A percentile compares a stretch with the other conserved stretches of the same genome.
Conservation (phyloP, 345 rosid species). For the Eucalyptus regnans region DNA sequence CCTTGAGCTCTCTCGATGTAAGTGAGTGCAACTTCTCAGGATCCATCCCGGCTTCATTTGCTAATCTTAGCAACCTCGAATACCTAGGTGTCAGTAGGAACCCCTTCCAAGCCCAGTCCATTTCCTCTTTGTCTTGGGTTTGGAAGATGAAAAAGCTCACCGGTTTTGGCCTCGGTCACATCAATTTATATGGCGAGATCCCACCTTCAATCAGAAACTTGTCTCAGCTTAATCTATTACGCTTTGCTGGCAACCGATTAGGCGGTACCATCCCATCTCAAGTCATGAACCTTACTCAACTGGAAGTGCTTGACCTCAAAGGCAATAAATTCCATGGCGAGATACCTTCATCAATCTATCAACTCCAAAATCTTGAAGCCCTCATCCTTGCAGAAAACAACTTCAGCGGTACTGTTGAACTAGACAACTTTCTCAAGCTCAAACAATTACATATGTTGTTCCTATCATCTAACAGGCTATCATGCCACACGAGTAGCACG, state of each 20-base stretch:
- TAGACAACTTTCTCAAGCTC: background rate
- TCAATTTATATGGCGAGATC: background rate
- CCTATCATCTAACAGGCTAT: background rate
- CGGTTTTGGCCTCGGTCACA: rapidly evolving
- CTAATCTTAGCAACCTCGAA: background rate
- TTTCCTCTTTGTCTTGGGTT: background rate
- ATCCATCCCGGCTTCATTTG: background rate
- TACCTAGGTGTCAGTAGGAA: rapidly evolving
- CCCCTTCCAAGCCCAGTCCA: background rate
- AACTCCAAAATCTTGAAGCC: rapidly evolving
- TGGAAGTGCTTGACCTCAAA: rapidly evolving
- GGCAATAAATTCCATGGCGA: rapidly evolving
- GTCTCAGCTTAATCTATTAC: background rate
- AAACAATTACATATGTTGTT: too few species aligned
- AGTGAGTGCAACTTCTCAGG: background rate
- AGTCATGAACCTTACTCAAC: background rate
- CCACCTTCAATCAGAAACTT: background rate
- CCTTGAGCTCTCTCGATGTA: background rate
- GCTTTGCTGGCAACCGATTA: rapidly evolving
- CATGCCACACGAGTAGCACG: background rate
- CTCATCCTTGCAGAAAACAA: rapidly evolving
- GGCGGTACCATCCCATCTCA: background rate
- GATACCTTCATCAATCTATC: background rate
- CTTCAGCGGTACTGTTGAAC: background rate
- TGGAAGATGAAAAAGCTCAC: background rate